Conservation (phyloP, 2,329 filamentous ascomycete species). For the Pseudogymnoascus sp. region DNA sequence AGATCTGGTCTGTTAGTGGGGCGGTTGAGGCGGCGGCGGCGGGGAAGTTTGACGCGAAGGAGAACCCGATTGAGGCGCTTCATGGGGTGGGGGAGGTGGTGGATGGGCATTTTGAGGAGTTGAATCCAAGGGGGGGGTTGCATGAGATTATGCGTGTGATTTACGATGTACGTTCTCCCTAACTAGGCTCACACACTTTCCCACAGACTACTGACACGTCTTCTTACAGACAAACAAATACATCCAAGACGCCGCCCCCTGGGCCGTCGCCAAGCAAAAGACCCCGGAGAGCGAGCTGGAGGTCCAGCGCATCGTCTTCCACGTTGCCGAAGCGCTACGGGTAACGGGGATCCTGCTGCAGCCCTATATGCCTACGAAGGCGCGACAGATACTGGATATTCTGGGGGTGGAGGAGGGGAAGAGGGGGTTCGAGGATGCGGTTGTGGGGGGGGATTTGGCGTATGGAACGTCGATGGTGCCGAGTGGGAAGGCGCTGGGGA, state of each 20-base stretch:
- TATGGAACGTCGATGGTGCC: constrained; percentile 50
- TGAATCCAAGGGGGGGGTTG: constrained; percentile 59
- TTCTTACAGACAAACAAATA: constrained; percentile 58
- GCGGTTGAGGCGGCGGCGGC: constrained; percentile 32
- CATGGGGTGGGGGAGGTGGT: constrained; percentile 34
- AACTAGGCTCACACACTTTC: background rate
- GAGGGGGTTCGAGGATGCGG: constrained; percentile 56
- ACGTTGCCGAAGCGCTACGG: constrained; percentile 66
- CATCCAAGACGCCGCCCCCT: constrained; percentile 58
- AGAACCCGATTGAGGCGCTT: constrained; percentile 35
- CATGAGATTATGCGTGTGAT: constrained; percentile 55
- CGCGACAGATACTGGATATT: constrained; percentile 62
- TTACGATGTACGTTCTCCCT: constrained; percentile 40
- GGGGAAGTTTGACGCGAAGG: constrained; percentile 12
- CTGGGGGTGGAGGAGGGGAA: constrained; percentile 60
- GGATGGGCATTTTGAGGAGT: constrained; percentile 49
- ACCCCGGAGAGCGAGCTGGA: constrained; percentile 31
- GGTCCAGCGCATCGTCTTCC: constrained; percentile 57
- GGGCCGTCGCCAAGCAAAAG: constrained; percentile 45
- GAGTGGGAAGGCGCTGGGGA: constrained; percentile 31
- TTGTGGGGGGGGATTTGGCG: constrained; percentile 52
- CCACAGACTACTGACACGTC: constrained; percentile 14
- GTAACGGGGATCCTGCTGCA: constrained; percentile 78
- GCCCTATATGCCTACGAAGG: constrained; percentile 81
- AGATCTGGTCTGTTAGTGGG: constrained; percentile 58